These are phyloP conservation scores for Pyrenophora teres DNA, from an alignment of 2,329 filamentous ascomycete species.

Conservation along the genomic window DNA sequence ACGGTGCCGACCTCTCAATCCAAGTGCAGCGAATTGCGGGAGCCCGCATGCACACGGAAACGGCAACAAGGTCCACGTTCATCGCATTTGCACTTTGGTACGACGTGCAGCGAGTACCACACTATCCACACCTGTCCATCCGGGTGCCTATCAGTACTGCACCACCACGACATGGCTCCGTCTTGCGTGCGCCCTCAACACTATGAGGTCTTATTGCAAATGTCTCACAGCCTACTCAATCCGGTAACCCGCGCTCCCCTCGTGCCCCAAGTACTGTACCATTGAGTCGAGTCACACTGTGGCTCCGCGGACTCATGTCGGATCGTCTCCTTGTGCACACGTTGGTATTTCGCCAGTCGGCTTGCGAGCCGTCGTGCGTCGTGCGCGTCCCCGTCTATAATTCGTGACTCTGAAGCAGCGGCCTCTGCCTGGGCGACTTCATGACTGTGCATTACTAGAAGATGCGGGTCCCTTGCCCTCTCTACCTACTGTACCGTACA, in stretches of 20 bases:
- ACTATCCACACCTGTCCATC: slow-evolving; percentile 16
- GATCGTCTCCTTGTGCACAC: slow-evolving; percentile 16
- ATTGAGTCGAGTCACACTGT: slow-evolving; percentile 14
- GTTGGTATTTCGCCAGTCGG: slow-evolving; percentile 25
- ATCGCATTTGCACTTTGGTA: slow-evolving; percentile 11
- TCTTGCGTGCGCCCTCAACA: slow-evolving; percentile 20
- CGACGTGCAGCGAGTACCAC: slow-evolving; percentile 25
- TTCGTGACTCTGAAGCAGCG: slow-evolving; percentile 21
- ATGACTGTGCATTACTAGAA: slow-evolving; percentile 19
- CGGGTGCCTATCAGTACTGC: slow-evolving; percentile 29
- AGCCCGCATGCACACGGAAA: slow-evolving; percentile 14
- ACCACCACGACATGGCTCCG: slow-evolving; percentile 11
- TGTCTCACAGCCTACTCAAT: slow-evolving; percentile 20
- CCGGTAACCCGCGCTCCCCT: slow-evolving; percentile 22
- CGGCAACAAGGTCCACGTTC: slow-evolving; percentile 31
- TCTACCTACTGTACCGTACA: slow-evolving; percentile 8
- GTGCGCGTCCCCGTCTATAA: slow-evolving; percentile 13
- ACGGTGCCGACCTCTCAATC: slow-evolving; percentile 22
- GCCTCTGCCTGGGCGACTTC: slow-evolving; percentile 12
- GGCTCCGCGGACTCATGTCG: slow-evolving; percentile 8
- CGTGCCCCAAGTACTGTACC: slow-evolving; percentile 19
- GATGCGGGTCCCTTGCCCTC: slow-evolving; percentile 26
- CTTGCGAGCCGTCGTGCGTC: slow-evolving; percentile 17
- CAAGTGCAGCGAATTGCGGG: slow-evolving; percentile 30
- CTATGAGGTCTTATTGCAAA: slow-evolving; percentile 28